These are phyloP conservation scores for Boletus fagicola DNA, from an alignment of 768 basidiomycete species.

Conservation along the genomic window DNA sequence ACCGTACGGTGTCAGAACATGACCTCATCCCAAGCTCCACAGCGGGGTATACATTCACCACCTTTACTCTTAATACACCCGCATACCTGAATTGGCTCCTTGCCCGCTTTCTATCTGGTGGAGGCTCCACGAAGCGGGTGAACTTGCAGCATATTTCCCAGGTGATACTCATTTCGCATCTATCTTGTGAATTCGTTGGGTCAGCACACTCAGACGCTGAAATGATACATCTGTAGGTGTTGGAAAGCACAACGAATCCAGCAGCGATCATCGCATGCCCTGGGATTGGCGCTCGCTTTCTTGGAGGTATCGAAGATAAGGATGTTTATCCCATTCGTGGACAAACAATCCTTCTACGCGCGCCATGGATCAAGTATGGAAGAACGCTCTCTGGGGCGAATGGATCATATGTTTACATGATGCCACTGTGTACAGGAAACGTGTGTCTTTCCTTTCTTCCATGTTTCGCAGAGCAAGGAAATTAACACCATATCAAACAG, in stretches of 20 bases:
- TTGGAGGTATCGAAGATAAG: slow-evolving; percentile 53
- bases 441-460: slow-evolving; percentile 29
- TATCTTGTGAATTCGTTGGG: not conserved
- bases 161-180: slow-evolving; percentile 29
- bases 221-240: slow-evolving; percentile 9
- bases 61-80: slow-evolving; percentile 65
- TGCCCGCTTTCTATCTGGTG: slow-evolving; percentile 52
- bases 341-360: slow-evolving; percentile 43
- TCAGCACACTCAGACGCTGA: not conserved
- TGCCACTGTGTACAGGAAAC: slow-evolving; percentile 39
- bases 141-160: slow-evolving; percentile 68
- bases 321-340: slow-evolving; percentile 47
- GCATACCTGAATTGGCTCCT: slow-evolving; percentile 64
- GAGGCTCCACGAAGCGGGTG: slow-evolving; percentile 61
- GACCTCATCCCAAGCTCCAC: slow-evolving; percentile 42
- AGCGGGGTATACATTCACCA: slow-evolving; percentile 59
- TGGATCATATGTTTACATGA: slow-evolving; percentile 36
- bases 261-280: slow-evolving; percentile 64
- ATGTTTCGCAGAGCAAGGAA: not conserved
- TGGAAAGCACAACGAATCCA: slow-evolving; percentile 11
- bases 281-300: slow-evolving; percentile 56
- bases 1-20: slow-evolving; percentile 37
- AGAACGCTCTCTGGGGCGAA: slow-evolving; percentile 31
- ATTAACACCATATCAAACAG: slow-evolving; percentile 21
- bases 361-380: slow-evolving; percentile 49